Evolutionary conservation across 1,139 yeast species (phyloP).

Genomic region (Keqinozyma sinolaborantium): DNA sequence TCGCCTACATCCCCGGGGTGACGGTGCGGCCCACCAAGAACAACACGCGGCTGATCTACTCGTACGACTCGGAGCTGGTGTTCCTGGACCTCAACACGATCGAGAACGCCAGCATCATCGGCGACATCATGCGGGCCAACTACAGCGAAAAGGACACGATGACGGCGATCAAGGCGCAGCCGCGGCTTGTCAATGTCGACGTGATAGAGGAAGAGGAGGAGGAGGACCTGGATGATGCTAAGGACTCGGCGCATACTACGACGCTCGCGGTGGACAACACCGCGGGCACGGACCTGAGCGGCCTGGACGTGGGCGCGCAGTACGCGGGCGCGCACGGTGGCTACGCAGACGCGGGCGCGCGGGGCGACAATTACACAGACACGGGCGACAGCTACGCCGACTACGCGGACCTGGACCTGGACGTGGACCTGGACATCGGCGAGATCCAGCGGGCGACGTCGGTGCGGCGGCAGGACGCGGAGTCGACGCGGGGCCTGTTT

Average conservation of each 20-base stretch:
- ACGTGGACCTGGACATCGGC: conserved; percentile 47
- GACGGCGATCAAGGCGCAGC: conserved; percentile 71
- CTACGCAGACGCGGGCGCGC: conserved; percentile 10
- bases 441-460: conserved; percentile 46
- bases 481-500: neutral
- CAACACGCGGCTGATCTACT: conserved; percentile 45
- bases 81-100: conserved; percentile 50
- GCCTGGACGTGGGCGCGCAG: no score
- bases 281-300: conserved; percentile 1
- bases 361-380: conserved; percentile 12
- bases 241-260: neutral
- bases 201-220: conserved; percentile 50
- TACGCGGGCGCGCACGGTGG: no score
- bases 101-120: conserved; percentile 54
- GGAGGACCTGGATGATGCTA: conserved; percentile 25
- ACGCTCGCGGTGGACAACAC: conserved; percentile 1
- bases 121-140: conserved; percentile 38
- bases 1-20: conserved; percentile 93
- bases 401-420: conserved; percentile 32
- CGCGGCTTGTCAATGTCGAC: conserved; percentile 57
- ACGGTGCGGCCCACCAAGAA: conserved; percentile 57
- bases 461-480: conserved; percentile 15
- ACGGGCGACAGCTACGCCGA: conserved; percentile 7
- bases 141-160: conserved; percentile 35
- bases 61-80: conserved; percentile 48